Evolutionary conservation across 257 asterid species (phyloP), one percentile per base, ranked within the genome.

Genomic region (Ballota nigra): DNA sequence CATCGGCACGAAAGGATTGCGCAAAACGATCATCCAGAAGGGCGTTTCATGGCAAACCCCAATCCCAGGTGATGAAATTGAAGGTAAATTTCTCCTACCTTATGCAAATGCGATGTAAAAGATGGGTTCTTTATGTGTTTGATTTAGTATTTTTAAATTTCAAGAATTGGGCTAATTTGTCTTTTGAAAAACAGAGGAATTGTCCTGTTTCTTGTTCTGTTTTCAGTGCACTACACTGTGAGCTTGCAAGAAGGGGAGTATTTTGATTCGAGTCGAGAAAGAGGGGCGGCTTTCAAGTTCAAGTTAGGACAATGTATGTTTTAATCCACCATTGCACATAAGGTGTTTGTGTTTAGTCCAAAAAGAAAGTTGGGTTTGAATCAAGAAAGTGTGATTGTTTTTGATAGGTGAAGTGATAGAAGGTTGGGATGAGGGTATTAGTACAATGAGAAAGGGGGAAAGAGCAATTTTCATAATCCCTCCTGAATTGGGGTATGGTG

Each of bases 391-490:
- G 38, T 29, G 23, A 2, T 34, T 38, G 24, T n/a, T 16, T 52
- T 29, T 23, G 58, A 66, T 66, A 86, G 95, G 85, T 70, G 92
- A 88, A 78, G 92, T 88, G 57, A 86, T 88, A 51, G 63, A 80
- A 81, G 95, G 95, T 57, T 86, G 85, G 88, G 90, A 88, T 61
- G 85, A 84, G 63, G 92, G 95, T 9, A 80, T 88, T 52, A 83
- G 70, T 2, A 88, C 90, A 12, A 88, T 88, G 95, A 86, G 86
- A 66, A 83, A 78, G 76, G 84, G 88, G 7, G 92, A 88, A 77
- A 84, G 84, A 64, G 80, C 95, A 63, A 23, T 84, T 29, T 83
- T 86, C 75, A 88, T 77, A 7, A 76, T 88, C 41, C 95, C 90
- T 40, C 85, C 95, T 49, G 74, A 75, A 43, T 55, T 88, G 71